Percentiles rank a stretch among this genome's conserved stretches.
These are phyloP conservation scores for Hyaloperonospora arabidopsidis DNA, from an alignment of 352 stramenopile species.

Conservation along the genomic window DNA sequence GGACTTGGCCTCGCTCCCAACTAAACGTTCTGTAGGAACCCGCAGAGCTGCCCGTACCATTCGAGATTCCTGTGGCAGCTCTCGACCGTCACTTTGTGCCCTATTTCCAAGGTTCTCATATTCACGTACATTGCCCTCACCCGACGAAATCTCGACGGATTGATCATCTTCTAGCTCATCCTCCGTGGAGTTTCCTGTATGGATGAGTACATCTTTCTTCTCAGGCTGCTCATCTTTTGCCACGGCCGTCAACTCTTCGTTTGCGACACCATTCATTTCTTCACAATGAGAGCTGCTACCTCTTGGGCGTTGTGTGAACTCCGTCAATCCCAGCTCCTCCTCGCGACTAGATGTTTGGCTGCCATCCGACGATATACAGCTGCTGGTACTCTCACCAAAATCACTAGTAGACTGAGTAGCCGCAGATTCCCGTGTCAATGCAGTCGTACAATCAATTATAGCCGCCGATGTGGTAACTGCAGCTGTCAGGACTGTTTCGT, in stretches of 20 bases:
- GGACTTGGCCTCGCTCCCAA: neutral
- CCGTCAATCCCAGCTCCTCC: neutral
- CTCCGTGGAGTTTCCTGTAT: neutral
- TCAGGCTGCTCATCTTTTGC: neutral
- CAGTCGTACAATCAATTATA: slow-evolving; percentile 3
- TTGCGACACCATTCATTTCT: neutral
- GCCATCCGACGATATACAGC: neutral
- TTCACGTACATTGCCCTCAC: neutral
- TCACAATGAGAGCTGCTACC: neutral
- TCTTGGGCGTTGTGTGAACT: neutral
- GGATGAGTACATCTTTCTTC: neutral
- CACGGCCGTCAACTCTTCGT: neutral
- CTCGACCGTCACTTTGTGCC: neutral
- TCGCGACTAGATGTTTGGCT: neutral
- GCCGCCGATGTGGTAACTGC: neutral
- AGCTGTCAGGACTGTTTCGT: neutral
- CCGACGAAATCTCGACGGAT: neutral
- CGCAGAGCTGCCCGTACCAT: neutral
- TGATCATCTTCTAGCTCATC: neutral
- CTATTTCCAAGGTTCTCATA: slow-evolving; percentile 2
- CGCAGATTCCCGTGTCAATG: neutral
- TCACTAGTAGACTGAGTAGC: neutral
- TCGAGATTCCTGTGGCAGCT: neutral
- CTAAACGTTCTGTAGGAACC: neutral
- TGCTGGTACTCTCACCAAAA: neutral